phyloP scores from a whole-genome alignment of 2,329 filamentous ascomycete genomes.

The Neofusicoccum umdonicola region DNA sequence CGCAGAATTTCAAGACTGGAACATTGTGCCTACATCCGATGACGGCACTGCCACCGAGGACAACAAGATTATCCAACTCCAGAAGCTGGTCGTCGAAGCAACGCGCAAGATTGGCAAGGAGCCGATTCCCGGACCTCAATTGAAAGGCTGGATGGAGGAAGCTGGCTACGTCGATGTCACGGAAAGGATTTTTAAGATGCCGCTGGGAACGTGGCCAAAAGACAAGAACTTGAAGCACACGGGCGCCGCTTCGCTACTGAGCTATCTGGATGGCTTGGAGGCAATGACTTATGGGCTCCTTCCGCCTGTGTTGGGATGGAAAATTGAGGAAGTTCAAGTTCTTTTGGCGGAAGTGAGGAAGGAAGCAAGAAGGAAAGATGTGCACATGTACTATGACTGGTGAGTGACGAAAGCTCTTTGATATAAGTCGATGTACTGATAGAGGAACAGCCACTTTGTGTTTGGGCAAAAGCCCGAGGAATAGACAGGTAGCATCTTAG shows the following conservation, averaged over 20 bases:
- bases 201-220: conserved; percentile 28
- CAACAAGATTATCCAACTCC: not conserved
- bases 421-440: not conserved
- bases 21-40: conserved; percentile 27
- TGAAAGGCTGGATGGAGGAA: conserved; percentile 38
- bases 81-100: conserved; percentile 7
- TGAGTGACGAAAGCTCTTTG: not conserved
- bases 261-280: conserved; percentile 42
- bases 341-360: conserved; percentile 28
- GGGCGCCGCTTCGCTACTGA: conserved; percentile 33
- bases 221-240: conserved; percentile 20
- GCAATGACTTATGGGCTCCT: conserved; percentile 42
- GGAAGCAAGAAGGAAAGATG: conserved; percentile 22
- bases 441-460: not conserved
- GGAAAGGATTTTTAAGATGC: conserved; percentile 28
- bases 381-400: not conserved
- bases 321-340: conserved; percentile 42
- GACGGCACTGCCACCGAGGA: conserved; percentile 31
- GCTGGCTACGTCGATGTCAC: conserved; percentile 46
- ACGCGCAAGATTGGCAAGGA: conserved; percentile 14
- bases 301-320: conserved; percentile 43
- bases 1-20: conserved; percentile 32
- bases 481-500: not conserved
- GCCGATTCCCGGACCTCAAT: conserved; percentile 25
- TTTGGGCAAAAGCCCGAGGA: not conserved